phyloP scores from a whole-genome alignment of 176 grass and related monocot genomes.

The Oryza brachyantha region DNA sequence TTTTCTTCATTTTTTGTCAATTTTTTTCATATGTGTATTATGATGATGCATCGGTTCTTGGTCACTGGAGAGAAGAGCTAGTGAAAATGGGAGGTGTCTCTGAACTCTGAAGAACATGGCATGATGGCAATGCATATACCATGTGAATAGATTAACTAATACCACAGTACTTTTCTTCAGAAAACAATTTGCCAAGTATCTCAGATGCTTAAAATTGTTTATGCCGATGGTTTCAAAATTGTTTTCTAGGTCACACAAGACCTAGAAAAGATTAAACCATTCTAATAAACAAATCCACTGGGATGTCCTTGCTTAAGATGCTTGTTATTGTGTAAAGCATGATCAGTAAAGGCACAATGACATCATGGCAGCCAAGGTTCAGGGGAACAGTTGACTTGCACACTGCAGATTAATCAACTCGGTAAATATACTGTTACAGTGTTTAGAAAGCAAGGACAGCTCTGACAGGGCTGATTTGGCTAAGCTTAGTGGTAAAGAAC shows the following conservation, averaged over 20 bases:
- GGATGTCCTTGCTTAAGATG: conserved; percentile 8
- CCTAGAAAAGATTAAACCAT: not conserved
- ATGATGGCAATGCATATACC: not conserved
- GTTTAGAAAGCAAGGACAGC: conserved; percentile 43
- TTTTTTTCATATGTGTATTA: conserved; percentile 3
- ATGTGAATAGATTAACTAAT: conserved; percentile 12
- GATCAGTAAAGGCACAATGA: conserved; percentile 38
- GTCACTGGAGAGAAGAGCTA: conserved; percentile 22
- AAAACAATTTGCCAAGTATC: not conserved
- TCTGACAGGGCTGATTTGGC: conserved; percentile 45
- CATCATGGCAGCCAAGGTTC: conserved; percentile 41
- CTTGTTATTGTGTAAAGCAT: conserved; percentile 22
- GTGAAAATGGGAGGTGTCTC: conserved; percentile 2
- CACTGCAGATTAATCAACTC: conserved; percentile 27
- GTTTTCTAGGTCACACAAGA: not conserved
- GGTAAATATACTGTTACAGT: conserved; percentile 31
- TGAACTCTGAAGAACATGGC: not conserved
- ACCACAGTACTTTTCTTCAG: not conserved
- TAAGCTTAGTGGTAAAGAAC: conserved; percentile 17
- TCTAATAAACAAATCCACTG: conserved; percentile 16
- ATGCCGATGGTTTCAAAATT: not conserved
- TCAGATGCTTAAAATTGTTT: not conserved
- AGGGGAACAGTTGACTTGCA: conserved; percentile 47
- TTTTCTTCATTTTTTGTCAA: conserved; percentile 24
- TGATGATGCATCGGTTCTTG: conserved; percentile 11